Conservation (phyloP, 495 filamentous ascomycete genomes). For the Astrocystis sublimbata region DNA sequence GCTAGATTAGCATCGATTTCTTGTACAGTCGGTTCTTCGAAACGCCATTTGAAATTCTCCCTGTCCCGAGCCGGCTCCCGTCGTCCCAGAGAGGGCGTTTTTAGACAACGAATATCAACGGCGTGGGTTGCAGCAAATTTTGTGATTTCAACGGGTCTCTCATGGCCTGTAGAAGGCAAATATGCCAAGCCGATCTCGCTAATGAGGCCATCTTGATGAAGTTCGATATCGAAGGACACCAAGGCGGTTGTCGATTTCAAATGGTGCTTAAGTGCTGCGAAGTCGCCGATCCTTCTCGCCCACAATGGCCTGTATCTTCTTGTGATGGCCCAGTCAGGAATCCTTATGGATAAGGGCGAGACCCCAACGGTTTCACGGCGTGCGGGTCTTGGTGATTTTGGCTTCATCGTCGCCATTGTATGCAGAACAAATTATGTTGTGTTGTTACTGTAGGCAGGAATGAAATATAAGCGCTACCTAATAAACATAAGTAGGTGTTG, state of each 20-base stretch:
- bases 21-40: not conserved
- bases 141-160: conserved; percentile 2
- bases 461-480: too few relatives aligned
- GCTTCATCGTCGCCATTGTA: not conserved
- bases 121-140: not conserved
- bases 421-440: not conserved
- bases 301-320: conserved; percentile 3
- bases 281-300: conserved; percentile 3
- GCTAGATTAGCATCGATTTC: not conserved
- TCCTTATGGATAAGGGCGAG: not conserved
- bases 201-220: not conserved
- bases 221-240: conserved; percentile 2
- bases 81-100: not conserved
- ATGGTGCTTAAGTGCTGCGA: conserved; percentile 2
- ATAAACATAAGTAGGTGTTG: too few relatives aligned
- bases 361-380: not conserved
- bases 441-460: too few relatives aligned
- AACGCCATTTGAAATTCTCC: conserved; percentile 10
- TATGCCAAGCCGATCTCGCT: conserved; percentile 4
- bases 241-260: not conserved
- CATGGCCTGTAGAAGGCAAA: not conserved
- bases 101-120: conserved; percentile 1
- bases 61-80: not conserved
- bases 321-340: not conserved
- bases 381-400: not conserved